Evolutionary conservation across 176 grass and related monocot species (phyloP).

Genomic region (Triticum timopheevii): DNA sequence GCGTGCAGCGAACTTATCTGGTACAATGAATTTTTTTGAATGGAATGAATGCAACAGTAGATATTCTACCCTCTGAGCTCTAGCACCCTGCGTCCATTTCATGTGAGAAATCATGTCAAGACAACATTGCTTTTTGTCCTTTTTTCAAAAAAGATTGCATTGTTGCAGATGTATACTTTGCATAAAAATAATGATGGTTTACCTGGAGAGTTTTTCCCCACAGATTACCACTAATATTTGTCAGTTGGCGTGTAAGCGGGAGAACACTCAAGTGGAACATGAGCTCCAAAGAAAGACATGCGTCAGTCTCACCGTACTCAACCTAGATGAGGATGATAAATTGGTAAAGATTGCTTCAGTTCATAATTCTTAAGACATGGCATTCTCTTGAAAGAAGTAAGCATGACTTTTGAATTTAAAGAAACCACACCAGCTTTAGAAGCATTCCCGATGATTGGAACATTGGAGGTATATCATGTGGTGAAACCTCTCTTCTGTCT

Average conservation of each 20-base stretch:
- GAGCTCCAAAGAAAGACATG: slow-evolving; percentile 90
- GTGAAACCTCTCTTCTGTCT: slow-evolving; percentile 75
- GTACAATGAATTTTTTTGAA: slow-evolving; percentile 87
- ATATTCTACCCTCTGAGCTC: slow-evolving; percentile 97
- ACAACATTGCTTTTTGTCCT: background rate
- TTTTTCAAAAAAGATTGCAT: background rate
- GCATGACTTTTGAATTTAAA: slow-evolving; percentile 7
- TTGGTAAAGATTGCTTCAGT: slow-evolving; percentile 24
- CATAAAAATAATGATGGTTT: background rate
- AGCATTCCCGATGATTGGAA: slow-evolving; percentile 67
- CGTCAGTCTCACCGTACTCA: slow-evolving; percentile 86
- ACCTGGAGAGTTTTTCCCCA: slow-evolving; percentile 23
- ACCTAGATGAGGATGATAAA: slow-evolving; percentile 53
- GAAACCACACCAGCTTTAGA: slow-evolving; percentile 76
- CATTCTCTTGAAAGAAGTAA: background rate
- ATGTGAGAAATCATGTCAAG: slow-evolving; percentile 20
- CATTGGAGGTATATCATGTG: slow-evolving; percentile 89
- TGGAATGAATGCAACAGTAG: slow-evolving; percentile 92
- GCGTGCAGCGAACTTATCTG: slow-evolving; percentile 70
- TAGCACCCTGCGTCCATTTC: slow-evolving; percentile 70
- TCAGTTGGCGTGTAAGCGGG: slow-evolving; percentile 85
- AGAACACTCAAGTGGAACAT: slow-evolving; percentile 98
- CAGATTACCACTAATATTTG: slow-evolving; percentile 77
- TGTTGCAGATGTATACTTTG: background rate
- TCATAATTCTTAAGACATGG: slow-evolving; percentile 9